phyloP scores from a whole-genome alignment of 164 flowering plant species.

The Vitis vinifera region ASM3070453v1 NC_081809.1:3422001-3422500 shows the following conservation, averaged over 20 bases:
- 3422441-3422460: neutral
- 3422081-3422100: no score
- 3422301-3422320: constrained; percentile 85
- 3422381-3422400: neutral
- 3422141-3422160: no score
- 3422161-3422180: no score
- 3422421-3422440: neutral
- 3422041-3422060: no score
- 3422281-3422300: constrained; percentile 99
- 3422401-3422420: neutral
- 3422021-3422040: no score
- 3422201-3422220: constrained; percentile 1
- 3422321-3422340: constrained; percentile 72
- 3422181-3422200: neutral
- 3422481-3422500: no score
- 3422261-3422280: constrained; percentile 71
- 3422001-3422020: no score
- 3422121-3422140: no score
- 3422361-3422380: neutral
- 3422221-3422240: neutral
- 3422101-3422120: no score
- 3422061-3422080: no score
- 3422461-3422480: no score
- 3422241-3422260: constrained; percentile 1
- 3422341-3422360: constrained; percentile 60